Evolutionary conservation across 345 rosid species (phyloP).

Genomic region (Garcia nutans): DNA sequence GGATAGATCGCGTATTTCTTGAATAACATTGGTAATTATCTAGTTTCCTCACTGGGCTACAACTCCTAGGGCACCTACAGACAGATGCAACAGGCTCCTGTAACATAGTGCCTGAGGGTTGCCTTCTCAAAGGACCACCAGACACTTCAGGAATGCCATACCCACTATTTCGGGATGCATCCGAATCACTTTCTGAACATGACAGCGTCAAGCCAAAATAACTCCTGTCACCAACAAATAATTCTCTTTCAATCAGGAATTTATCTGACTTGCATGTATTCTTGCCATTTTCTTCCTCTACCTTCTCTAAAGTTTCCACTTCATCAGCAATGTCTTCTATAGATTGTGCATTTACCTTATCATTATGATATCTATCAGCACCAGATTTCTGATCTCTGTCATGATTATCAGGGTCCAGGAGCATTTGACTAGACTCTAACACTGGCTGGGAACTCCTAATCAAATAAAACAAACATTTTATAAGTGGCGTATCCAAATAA

Average conservation of each 20-base stretch:
- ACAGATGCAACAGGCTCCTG: constrained; percentile 29
- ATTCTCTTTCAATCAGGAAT: constrained; percentile 34
- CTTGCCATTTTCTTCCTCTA: constrained; percentile 30
- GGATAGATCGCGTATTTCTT: constrained; percentile 24
- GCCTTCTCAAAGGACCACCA: constrained; percentile 28
- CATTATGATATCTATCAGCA: constrained; percentile 13
- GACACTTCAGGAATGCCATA: constrained; percentile 27
- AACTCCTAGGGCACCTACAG: constrained; percentile 24
- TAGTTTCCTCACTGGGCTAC: constrained; percentile 18
- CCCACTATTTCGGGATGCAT: constrained; percentile 35
- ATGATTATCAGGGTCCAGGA: constrained; percentile 17
- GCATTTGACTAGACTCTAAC: constrained; percentile 21
- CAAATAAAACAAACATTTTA: constrained; percentile 20
- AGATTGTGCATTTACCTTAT: constrained; percentile 24
- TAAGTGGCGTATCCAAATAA: background rate
- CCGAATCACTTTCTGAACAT: constrained; percentile 40
- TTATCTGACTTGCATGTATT: constrained; percentile 30
- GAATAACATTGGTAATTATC: constrained; percentile 22
- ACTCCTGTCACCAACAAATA: constrained; percentile 43
- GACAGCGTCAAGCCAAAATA: constrained; percentile 43
- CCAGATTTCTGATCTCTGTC: constrained; percentile 21
- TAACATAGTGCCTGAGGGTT: constrained; percentile 27
- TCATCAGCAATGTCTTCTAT: constrained; percentile 33
- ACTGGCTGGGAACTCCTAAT: constrained; percentile 26
- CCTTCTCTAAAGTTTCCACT: constrained; percentile 25